Evolutionary conservation across 345 rosid species (phyloP), one percentile per base, ranked within the genome.

Genomic region (Linum trigynum): DNA sequence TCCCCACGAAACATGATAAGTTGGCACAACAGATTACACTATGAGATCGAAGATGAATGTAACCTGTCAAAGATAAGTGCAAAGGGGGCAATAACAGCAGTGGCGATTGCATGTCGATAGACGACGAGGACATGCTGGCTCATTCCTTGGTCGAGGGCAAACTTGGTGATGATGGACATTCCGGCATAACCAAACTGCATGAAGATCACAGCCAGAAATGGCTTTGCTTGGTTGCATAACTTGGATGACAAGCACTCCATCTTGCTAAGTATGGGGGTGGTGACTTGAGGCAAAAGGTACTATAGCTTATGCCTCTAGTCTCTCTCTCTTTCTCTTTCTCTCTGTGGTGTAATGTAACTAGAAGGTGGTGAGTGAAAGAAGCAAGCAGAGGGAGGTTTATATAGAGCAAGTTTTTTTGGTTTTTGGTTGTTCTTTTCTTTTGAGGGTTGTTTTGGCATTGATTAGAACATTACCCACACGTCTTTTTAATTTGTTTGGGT

Each of bases 61-160:
- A 48, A 69, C 96, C 96, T 79, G 17, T 91, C 96, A 4, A 86
- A 78, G 70, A 77, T 10, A 43, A 92, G 37, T 66, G 96, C 95
- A 7, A 92, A 92, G 4, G 96, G 98, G 71, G 92, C 80, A 56
- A 92, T 75, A 57, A 71, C 74, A 2, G 79, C 55, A 14, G 86
- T 70, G 55, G 98, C 98, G 53, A 83, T 59, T 7, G 76, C 76
- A 38, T 92, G 92, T 35, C 96, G 75, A 71, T 87, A 92, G 65
- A 85, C 92, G 3, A 79, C 88, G 15, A 92, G 71, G 1, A 87
- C 85, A 58, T 82, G 89, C 53, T 68, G 88, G 79, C 82, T 85
- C 87, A 84, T 82, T 23, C 96, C 96, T 38, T 65, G 38, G 57
- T 83, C 69, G 17, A 88, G 64, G 53, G 88, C 85, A 39, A 67